Percentiles rank a stretch among this genome's conserved stretches.
These are phyloP conservation scores for Pinus albicaulis DNA, from an alignment of 75 land plant genomes.

Conservation along the genomic window DNA sequence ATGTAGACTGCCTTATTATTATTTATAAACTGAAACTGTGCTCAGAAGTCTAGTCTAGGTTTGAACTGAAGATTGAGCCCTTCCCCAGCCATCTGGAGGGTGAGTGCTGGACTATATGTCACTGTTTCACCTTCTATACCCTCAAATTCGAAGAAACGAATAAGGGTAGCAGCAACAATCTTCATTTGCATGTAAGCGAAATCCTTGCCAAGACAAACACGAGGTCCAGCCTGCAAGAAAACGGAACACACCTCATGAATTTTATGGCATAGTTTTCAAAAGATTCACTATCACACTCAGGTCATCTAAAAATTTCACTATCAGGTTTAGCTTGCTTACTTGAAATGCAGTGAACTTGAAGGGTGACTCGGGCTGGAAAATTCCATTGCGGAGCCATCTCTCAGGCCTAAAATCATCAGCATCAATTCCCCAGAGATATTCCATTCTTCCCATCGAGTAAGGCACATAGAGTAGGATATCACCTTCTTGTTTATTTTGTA, in stretches of 20 bases:
- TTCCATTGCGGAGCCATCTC: constrained; percentile 8
- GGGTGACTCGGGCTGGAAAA: constrained; percentile 28
- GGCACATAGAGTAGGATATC: neutral
- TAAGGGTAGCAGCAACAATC: too few relatives aligned
- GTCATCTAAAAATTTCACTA: neutral
- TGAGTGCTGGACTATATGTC: constrained; percentile 31
- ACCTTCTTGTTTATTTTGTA: neutral
- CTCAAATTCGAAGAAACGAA: too few relatives aligned
- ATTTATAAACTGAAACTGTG: too few relatives aligned
- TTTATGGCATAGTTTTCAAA: too few relatives aligned
- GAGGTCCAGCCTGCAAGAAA: constrained; percentile 25
- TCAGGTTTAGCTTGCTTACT: too few relatives aligned
- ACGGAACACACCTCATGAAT: too few relatives aligned
- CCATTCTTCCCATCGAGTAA: neutral
- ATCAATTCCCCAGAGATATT: too few relatives aligned
- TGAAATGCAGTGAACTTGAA: neutral
- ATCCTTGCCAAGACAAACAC: constrained; percentile 11
- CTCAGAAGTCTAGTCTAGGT: neutral
- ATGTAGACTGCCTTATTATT: too few relatives aligned
- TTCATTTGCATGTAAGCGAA: too few relatives aligned
- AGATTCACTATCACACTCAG: too few relatives aligned
- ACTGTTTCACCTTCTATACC: constrained; percentile 1
- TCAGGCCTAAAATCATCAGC: too few relatives aligned
- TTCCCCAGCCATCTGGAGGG: constrained; percentile 9
- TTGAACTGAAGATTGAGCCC: neutral